Percentiles rank a stretch among this genome's conserved stretches.
phyloP scores from a whole-genome alignment of 83 land plant species.

The Diphasiastrum complanatum region DNA sequence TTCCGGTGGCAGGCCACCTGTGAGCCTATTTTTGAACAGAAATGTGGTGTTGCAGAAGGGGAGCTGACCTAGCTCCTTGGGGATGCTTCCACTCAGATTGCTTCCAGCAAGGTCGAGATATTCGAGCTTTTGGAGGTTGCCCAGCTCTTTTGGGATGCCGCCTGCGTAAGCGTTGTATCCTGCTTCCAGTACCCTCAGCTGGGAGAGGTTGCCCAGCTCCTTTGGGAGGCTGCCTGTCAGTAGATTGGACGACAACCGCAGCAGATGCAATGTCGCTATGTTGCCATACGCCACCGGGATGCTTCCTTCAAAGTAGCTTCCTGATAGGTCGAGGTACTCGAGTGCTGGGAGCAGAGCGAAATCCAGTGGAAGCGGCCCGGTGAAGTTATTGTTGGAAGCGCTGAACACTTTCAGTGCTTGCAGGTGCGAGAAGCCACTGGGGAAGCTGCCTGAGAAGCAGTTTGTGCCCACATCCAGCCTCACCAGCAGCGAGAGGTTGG shows the following conservation, averaged over 20 bases:
- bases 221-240: slow-evolving; percentile 50
- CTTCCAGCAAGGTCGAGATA: slow-evolving; percentile 46
- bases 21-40: slow-evolving; percentile 44
- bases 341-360: slow-evolving; percentile 31
- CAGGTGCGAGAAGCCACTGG: slow-evolving; percentile 25
- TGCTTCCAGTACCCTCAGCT: slow-evolving; percentile 37
- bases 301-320: slow-evolving; percentile 58
- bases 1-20: slow-evolving; percentile 49
- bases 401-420: slow-evolving; percentile 42
- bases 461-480: no score
- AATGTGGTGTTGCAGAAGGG: slow-evolving; percentile 40
- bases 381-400: slow-evolving; percentile 50
- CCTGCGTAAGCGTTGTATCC: slow-evolving; percentile 54
- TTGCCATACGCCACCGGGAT: slow-evolving; percentile 48
- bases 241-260: slow-evolving; percentile 49
- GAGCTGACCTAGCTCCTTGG: slow-evolving; percentile 35
- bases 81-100: slow-evolving; percentile 54
- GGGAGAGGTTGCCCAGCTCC: slow-evolving; percentile 36
- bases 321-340: slow-evolving; percentile 50
- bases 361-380: slow-evolving; percentile 51
- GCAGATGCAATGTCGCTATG: slow-evolving; percentile 32
- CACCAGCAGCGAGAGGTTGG: no score
- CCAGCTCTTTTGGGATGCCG: slow-evolving; percentile 65
- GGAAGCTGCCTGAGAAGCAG: slow-evolving; percentile 41
- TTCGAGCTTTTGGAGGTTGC: slow-evolving; percentile 32